Conservation (phyloP, 148 eudicot species). For the Camellia japonica region DNA sequence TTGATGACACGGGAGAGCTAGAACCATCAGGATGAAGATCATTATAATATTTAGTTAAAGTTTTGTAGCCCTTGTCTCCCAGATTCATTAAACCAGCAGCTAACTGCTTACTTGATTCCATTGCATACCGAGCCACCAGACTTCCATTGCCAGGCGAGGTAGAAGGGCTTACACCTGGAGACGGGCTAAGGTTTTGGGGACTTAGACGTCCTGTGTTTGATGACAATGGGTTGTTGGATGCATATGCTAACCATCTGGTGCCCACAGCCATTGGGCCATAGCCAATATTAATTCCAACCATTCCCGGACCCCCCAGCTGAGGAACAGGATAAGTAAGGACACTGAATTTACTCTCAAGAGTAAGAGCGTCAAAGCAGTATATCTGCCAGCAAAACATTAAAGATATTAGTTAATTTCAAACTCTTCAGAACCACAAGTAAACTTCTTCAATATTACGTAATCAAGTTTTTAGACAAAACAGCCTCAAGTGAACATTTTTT, state of each 20-base stretch:
- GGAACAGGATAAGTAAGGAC: slow-evolving; percentile 94
- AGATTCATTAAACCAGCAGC: slow-evolving; percentile 80
- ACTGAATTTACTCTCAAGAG: slow-evolving; percentile 85
- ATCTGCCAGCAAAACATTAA: slow-evolving; percentile 51
- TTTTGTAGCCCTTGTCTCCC: slow-evolving; percentile 87
- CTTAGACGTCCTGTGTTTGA: slow-evolving; percentile 82
- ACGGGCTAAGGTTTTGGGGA: slow-evolving; percentile 80
- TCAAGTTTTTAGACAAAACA: background rate
- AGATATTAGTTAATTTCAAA: slow-evolving; percentile 4
- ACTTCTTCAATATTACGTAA: background rate
- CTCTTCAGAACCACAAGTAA: background rate
- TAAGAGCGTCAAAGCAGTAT: slow-evolving; percentile 87
- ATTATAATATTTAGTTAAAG: slow-evolving; percentile 78
- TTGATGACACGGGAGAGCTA: slow-evolving; percentile 59
- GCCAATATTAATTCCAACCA: slow-evolving; percentile 65
- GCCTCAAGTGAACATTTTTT: background rate
- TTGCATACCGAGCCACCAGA: slow-evolving; percentile 84
- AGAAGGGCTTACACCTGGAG: slow-evolving; percentile 87
- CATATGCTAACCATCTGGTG: slow-evolving; percentile 94
- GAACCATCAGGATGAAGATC: slow-evolving; percentile 84
- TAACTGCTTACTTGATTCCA: slow-evolving; percentile 92
- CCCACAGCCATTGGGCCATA: slow-evolving; percentile 98
- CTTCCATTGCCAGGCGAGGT: slow-evolving; percentile 86
- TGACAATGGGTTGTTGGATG: slow-evolving; percentile 72
- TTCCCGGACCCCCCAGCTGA: slow-evolving; percentile 65